Base-by-base conservation (phyloP, 805 yeast genomes). In the Candida bentonensis region DNA sequence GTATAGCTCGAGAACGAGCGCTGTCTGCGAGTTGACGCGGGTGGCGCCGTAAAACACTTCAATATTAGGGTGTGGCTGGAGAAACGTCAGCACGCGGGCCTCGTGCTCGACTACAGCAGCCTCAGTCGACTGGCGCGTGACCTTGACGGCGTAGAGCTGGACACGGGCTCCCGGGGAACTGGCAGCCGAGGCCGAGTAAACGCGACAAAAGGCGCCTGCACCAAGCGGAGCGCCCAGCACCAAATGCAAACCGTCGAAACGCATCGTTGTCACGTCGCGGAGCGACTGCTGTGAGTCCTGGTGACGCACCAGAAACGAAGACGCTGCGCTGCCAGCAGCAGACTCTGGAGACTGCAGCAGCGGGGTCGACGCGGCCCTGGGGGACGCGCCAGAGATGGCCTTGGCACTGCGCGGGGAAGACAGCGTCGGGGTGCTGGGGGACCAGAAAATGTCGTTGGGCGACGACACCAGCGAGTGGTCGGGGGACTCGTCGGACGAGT, bases 221-320 rank as follows among this genome's bases (percentile, higher is more conserved):
- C 46, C 46, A 4, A 23, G 3, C 20, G 46, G 44, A 95, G 94
- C 2, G 92, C 95, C 0, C 55, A 82, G 53, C 94, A 87, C 57
- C 78, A 83, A 3, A 52, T 68, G 53, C 77, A 82, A 56, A 87
- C 96, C 0, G 56, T 82, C 22, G 67, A 65, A 49, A 74, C n/a
- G 7, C 20, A 30, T 11, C 20, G 36, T 30, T 5, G 36, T 11
- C 5, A 30, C 36, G 36, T 30, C 36, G 36, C 36, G 36, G 7
- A 30, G 36, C 20, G 36, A 30, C 36, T 9, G 36, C 20, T 30
- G 17, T 4, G 36, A 30, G 7, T 11, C 7, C 36, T 9, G 7
- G 36, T 15, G 36, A 7, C n/a, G 36, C 17, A 30, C 17, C 7
- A 17, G 20, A n/a, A 17, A 9, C 13, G 17, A 7, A 15, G 5